Evolutionary conservation across 305 asterid species (phyloP), one percentile per base, ranked within the genome.

Genomic region (Rubia peregrina): DNA sequence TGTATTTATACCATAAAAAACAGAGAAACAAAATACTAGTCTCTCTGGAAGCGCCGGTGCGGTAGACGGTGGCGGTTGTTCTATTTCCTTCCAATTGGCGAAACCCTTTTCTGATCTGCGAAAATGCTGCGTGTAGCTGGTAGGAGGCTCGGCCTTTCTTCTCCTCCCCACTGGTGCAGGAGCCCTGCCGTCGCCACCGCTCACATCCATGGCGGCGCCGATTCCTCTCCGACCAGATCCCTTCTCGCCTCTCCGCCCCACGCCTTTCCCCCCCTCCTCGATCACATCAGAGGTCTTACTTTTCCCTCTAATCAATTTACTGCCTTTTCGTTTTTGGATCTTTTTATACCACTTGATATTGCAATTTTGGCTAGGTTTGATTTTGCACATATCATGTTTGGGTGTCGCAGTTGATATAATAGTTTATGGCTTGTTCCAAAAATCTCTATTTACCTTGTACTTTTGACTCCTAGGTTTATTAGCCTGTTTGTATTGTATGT

Each of bases 121-220:
- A 48, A 19, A 38, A 49, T 84, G 95, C 78, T 84, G 74, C 78
- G 91, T 73, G 76, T 82, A 64, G 89, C 87, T 14, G 86, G 88
- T 79, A 77, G 87, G 81, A 86, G 87, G 84, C 74, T 86, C 78
- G 82, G 86, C 83, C 71, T 83, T 30, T 76, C 79, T 59, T 24
- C 80, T 65, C 75, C 84, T 70, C 81, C 77, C 64, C 78, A 88
- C 8, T 77, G 83, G 84, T 70, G 84, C 69, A 55, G 73, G 46
- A 42, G 38, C 19, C 56, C 69, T 65, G 56, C 73, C 38, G 30
- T 67, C 74, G 9, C 71, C 71, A 49, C 68, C 61, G 14, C 22
- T 56, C 49, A 56, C 1, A 12, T 44, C 59, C 48, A 56, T 55
- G 64, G 3, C 60, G 64, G 1, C 60, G 60, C 43, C 49, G 49